Conservation (phyloP, 441 rosid genomes). For the Melastoma candidum region DNA sequence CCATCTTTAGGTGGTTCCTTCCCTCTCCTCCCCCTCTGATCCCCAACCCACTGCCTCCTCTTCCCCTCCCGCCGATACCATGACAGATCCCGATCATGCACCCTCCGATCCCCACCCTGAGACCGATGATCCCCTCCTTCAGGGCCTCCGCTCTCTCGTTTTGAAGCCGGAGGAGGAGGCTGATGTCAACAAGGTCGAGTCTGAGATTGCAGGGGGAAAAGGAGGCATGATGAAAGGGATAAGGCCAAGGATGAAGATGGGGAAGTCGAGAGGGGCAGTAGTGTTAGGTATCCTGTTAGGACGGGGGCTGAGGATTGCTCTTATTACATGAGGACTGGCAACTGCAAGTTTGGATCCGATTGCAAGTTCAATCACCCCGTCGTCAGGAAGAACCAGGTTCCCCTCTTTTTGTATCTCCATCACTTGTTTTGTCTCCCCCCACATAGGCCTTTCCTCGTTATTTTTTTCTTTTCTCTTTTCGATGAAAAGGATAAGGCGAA, state of each 20-base stretch:
- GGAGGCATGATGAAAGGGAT: background rate
- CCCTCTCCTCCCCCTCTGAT: no score
- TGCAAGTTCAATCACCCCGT: slow-evolving; percentile 91
- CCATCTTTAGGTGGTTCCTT: no score
- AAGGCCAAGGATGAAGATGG: no score
- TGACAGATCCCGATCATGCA: slow-evolving; percentile 16
- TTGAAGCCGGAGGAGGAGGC: slow-evolving; percentile 10
- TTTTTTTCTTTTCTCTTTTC: background rate
- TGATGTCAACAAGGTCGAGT: slow-evolving; percentile 9
- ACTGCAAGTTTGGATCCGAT: slow-evolving; percentile 62
- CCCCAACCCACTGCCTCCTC: no score
- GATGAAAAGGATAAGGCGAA: slow-evolving; percentile 33
- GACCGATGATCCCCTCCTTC: no score
- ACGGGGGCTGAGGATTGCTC: slow-evolving; percentile 83
- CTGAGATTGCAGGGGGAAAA: background rate
- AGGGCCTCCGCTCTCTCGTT: slow-evolving; percentile 10
- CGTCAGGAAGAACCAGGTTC: slow-evolving; percentile 42
- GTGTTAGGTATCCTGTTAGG: slow-evolving; percentile 45
- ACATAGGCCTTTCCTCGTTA: no score
- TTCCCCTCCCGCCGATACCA: slow-evolving; percentile 5
- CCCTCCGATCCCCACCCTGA: background rate
- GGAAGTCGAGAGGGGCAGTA: slow-evolving; percentile 3
- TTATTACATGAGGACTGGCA: slow-evolving; percentile 58
- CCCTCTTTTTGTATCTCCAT: background rate
- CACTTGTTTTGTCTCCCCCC: background rate